Percentiles rank a stretch among this genome's conserved stretches.
Evolutionary conservation across 164 flowering plant species (phyloP).

Genomic region (Chloranthus sessilifolius): DNA sequence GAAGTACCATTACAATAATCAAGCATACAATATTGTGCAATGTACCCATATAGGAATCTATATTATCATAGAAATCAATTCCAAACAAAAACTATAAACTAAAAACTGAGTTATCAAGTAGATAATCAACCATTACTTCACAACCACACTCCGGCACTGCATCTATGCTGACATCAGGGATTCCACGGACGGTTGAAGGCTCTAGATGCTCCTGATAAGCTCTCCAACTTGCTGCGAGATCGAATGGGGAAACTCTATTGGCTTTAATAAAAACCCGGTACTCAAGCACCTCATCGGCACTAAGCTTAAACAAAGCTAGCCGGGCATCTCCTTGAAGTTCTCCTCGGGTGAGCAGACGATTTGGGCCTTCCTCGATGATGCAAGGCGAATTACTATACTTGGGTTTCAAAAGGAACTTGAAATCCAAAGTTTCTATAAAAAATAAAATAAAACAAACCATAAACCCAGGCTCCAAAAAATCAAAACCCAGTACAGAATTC

Average conservation of each 20-base stretch:
- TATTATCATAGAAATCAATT: no score
- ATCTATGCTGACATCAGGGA: slow-evolving; percentile 90
- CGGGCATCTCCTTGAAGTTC: slow-evolving; percentile 75
- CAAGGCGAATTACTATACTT: slow-evolving; percentile 49
- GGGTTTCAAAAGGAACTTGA: slow-evolving; percentile 94
- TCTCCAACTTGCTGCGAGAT: slow-evolving; percentile 99
- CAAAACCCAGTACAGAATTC: background rate
- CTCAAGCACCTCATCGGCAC: slow-evolving; percentile 59
- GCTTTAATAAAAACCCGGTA: slow-evolving; percentile 71
- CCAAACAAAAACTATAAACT: background rate
- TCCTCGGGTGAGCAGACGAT: slow-evolving; percentile 61
- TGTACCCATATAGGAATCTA: no score
- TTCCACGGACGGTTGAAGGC: slow-evolving; percentile 92
- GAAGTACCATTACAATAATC: no score
- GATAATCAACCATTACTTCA: slow-evolving; percentile 39
- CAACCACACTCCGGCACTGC: slow-evolving; percentile 36
- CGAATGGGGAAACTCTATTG: slow-evolving; percentile 90
- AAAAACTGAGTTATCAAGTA: background rate
- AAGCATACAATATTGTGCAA: no score
- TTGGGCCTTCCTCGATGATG: slow-evolving; percentile 82
- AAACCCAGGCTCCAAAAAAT: slow-evolving; percentile 1
- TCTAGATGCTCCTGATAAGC: slow-evolving; percentile 80
- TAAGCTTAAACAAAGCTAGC: slow-evolving; percentile 56
- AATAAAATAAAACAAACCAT: slow-evolving; percentile 4
- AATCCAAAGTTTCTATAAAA: slow-evolving; percentile 80